Evolutionary conservation across 2,329 filamentous ascomycete genomes (phyloP).

Genomic region (Periconia digitata): DNA sequence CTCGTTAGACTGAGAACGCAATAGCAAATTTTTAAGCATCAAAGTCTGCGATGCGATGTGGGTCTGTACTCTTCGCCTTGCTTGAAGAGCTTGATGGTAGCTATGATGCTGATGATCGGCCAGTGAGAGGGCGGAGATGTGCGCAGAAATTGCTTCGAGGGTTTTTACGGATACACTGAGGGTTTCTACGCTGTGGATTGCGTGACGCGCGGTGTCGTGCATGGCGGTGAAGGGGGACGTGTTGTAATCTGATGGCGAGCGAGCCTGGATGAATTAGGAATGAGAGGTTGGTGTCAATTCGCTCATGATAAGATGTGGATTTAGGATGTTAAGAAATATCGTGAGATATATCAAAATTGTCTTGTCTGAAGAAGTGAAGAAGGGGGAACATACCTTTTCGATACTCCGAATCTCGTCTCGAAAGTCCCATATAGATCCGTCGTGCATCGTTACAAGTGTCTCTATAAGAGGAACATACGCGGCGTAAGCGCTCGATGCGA

Average conservation of each 20-base stretch:
- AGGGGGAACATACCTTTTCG: slow-evolving; percentile 6
- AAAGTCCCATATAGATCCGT: slow-evolving; percentile 10
- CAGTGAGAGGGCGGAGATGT: neutral
- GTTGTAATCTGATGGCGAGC: neutral
- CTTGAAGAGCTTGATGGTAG: neutral
- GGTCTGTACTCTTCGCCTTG: neutral
- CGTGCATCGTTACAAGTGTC: slow-evolving; percentile 6
- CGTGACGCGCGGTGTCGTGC: slow-evolving; percentile 10
- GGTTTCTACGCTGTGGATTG: slow-evolving; percentile 12
- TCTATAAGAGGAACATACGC: slow-evolving; percentile 10
- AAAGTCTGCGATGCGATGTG: slow-evolving; percentile 6
- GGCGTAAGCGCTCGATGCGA: slow-evolving; percentile 4
- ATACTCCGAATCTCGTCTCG: slow-evolving; percentile 9
- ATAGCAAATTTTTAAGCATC: slow-evolving; percentile 8
- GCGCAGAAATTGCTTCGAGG: slow-evolving; percentile 5
- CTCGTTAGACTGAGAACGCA: slow-evolving; percentile 8
- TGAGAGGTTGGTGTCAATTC: neutral
- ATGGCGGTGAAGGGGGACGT: slow-evolving; percentile 5
- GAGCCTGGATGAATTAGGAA: neutral
- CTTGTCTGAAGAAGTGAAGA: neutral
- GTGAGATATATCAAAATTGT: neutral
- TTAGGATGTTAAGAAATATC: neutral
- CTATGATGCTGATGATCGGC: neutral
- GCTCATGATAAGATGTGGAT: neutral
- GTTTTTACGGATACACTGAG: slow-evolving; percentile 8